Percentiles rank a stretch among this genome's conserved stretches.
phyloP scores from a whole-genome alignment of 805 yeast genomes.

The Cyberlindnera xylosilytica region DNA sequence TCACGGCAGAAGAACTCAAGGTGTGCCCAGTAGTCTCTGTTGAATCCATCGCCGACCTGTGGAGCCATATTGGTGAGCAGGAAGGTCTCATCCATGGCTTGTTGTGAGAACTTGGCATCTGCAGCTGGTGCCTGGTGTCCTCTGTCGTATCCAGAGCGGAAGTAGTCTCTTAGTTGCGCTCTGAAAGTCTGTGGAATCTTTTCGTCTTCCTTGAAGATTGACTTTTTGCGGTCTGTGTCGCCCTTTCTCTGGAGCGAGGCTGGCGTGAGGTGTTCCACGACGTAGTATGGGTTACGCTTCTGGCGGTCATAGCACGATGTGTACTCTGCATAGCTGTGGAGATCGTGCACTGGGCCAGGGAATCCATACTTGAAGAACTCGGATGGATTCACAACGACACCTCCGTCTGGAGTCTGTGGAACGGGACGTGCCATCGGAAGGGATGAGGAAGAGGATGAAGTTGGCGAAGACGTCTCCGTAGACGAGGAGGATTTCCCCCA shows the following conservation, averaged over 20 bases:
- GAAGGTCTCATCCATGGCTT: constrained; percentile 95
- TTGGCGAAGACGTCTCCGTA: constrained; percentile 5
- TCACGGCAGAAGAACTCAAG: constrained; percentile 85
- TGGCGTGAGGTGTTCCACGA: constrained; percentile 81
- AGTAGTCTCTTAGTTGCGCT: constrained; percentile 77
- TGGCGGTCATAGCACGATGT: constrained; percentile 84
- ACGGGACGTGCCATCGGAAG: constrained; percentile 9
- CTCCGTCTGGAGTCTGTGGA: not conserved
- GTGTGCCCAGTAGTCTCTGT: constrained; percentile 97
- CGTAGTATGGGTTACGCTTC: constrained; percentile 82
- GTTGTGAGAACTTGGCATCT: constrained; percentile 85
- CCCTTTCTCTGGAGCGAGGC: constrained; percentile 52
- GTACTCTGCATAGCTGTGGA: constrained; percentile 70
- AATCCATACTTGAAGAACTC: constrained; percentile 89
- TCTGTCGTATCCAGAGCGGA: constrained; percentile 92
- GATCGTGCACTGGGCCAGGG: constrained; percentile 92
- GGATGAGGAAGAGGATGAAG: constrained; percentile 4
- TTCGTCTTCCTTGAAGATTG: constrained; percentile 87
- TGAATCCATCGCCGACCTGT: constrained; percentile 96
- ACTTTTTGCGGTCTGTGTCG: constrained; percentile 73
- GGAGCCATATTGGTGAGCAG: constrained; percentile 89
- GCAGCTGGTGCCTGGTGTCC: constrained; percentile 99
- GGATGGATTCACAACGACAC: constrained; percentile 55
- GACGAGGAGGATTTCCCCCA: constrained; percentile 27
- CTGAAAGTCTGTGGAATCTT: constrained; percentile 72